phyloP scores from a whole-genome alignment of 192 early-diverging fungal species.

The Podila clonocystis region DNA sequence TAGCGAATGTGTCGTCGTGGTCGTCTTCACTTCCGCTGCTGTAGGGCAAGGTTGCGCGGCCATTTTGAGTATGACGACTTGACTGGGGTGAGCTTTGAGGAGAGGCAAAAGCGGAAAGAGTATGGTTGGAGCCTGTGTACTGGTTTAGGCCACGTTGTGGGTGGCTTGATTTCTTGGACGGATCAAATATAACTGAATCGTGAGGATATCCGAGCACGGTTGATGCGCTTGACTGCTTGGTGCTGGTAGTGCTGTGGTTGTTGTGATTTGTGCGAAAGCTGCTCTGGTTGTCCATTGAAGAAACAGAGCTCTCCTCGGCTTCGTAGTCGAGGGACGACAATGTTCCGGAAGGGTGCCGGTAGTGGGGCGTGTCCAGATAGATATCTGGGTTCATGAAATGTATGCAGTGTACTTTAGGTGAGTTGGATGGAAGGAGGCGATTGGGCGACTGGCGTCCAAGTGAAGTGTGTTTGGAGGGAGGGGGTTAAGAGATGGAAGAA shows the following conservation, averaged over 20 bases:
- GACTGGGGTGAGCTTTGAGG: conserved; percentile 40
- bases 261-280: conserved; percentile 4
- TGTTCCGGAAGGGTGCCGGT: conserved; percentile 34
- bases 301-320: conserved; percentile 25
- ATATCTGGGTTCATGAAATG: conserved; percentile 40
- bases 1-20: conserved; percentile 7
- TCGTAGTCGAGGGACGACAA: conserved; percentile 44
- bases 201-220: conserved; percentile 29
- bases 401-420: not conserved
- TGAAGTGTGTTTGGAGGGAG: not conserved
- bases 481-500: not conserved
- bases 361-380: conserved; percentile 35
- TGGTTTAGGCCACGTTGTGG: not conserved
- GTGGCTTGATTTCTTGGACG: conserved; percentile 9
- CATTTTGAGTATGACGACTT: not conserved
- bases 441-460: too few species aligned
- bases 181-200: conserved; percentile 1
- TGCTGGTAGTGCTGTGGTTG: conserved; percentile 10
- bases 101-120: conserved; percentile 21
- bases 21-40: conserved; percentile 46
- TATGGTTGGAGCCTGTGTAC: conserved; percentile 12
- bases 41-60: conserved; percentile 12
- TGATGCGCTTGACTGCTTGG: conserved; percentile 15
- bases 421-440: not conserved
- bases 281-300: conserved; percentile 40